phyloP scores from a whole-genome alignment of 2,329 filamentous ascomycete species.

The Pseudogymnoascus sp. region DNA sequence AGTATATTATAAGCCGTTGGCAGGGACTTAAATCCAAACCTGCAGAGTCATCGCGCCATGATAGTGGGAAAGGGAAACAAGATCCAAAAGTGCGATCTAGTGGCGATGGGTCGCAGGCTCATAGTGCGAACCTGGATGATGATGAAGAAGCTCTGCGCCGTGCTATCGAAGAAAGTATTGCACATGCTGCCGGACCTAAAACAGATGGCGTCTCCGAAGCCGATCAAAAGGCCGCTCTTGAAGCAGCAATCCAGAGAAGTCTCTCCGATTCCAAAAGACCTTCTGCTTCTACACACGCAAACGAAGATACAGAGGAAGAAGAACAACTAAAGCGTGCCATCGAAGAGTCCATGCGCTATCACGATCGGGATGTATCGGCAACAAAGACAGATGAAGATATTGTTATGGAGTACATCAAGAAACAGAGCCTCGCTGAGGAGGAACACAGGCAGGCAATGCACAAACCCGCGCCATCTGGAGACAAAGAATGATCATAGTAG shows the following conservation, averaged over 20 bases:
- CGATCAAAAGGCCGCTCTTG: slow-evolving; percentile 51
- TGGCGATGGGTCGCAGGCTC: slow-evolving; percentile 29
- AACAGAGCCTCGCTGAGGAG: slow-evolving; percentile 67
- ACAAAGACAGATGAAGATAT: slow-evolving; percentile 60
- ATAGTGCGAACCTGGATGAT: neutral
- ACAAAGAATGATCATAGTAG: neutral
- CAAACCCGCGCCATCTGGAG: neutral
- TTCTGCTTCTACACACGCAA: slow-evolving; percentile 15
- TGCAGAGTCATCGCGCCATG: slow-evolving; percentile 52
- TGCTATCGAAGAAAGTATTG: slow-evolving; percentile 44
- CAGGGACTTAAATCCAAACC: slow-evolving; percentile 49
- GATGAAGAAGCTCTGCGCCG: slow-evolving; percentile 38
- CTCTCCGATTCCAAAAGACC: slow-evolving; percentile 27
- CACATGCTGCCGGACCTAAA: slow-evolving; percentile 32
- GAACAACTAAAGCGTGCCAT: slow-evolving; percentile 37
- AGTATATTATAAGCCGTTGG: slow-evolving; percentile 61
- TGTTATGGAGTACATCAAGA: slow-evolving; percentile 70
- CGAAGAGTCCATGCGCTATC: slow-evolving; percentile 31
- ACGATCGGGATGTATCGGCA: slow-evolving; percentile 30
- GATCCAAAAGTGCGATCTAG: neutral
- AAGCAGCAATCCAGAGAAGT: slow-evolving; percentile 50
- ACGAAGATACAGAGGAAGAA: slow-evolving; percentile 27
- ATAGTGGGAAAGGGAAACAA: slow-evolving; percentile 26
- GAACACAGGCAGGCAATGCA: slow-evolving; percentile 32
- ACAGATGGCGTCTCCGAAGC: slow-evolving; percentile 35